These are phyloP conservation scores for Fusarium staphyleae DNA, from an alignment of 2,329 filamentous ascomycete genomes.

Conservation along the genomic window DNA sequence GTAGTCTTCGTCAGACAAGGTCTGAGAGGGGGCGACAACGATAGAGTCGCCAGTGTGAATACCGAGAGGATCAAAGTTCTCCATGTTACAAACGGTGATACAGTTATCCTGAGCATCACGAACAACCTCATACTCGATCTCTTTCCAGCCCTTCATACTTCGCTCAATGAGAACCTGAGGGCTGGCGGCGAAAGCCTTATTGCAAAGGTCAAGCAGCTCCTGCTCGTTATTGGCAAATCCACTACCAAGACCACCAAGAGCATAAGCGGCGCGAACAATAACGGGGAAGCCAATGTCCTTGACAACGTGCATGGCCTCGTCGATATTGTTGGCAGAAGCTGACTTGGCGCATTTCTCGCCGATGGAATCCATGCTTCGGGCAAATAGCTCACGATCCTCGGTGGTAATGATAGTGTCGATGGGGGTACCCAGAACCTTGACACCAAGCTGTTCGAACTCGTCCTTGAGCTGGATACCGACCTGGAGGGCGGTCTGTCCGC, in stretches of 20 bases:
- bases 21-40: constrained; percentile 96
- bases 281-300: constrained; percentile 95
- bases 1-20: constrained; percentile 96
- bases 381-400: constrained; percentile 96
- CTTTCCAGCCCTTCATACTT: constrained; percentile 99
- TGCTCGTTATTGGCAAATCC: constrained; percentile 91
- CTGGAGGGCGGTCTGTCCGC: constrained; percentile 94
- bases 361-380: constrained; percentile 97
- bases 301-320: constrained; percentile 88
- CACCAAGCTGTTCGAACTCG: constrained; percentile 90
- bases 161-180: constrained; percentile 96
- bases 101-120: constrained; percentile 96
- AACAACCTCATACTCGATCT: constrained; percentile 98
- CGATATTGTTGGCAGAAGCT: constrained; percentile 85
- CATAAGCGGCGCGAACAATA: constrained; percentile 95
- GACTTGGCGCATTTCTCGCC: constrained; percentile 98
- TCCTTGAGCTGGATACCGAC: constrained; percentile 98
- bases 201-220: constrained; percentile 86
- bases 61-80: constrained; percentile 98
- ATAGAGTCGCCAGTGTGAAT: constrained; percentile 99
- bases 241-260: constrained; percentile 91
- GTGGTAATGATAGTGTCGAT: constrained; percentile 99
- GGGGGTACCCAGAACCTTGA: constrained; percentile 93
- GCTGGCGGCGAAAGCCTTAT: constrained; percentile 92
- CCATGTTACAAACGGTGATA: constrained; percentile 99